Percentiles rank a stretch among this genome's conserved stretches.
These are phyloP conservation scores for Coccomyxa sp. DNA, from an alignment of 139 green algal species.

Conservation along the genomic window DNA sequence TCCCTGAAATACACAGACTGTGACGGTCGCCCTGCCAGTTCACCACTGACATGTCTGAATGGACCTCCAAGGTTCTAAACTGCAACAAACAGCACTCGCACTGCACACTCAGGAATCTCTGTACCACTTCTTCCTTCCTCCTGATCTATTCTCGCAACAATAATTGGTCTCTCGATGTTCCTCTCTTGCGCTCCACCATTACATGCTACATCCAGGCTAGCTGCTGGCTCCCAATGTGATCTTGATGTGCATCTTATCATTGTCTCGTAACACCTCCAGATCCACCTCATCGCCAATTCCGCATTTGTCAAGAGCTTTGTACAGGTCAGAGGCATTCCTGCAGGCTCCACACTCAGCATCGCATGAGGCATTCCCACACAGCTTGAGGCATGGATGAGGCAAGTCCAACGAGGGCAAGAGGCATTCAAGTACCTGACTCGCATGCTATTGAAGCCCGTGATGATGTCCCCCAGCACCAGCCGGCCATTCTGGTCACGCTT, in stretches of 20 bases:
- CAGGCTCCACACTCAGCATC: background rate
- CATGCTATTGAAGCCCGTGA: conserved; percentile 60
- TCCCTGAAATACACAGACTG: no score
- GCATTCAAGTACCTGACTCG: conserved; percentile 20
- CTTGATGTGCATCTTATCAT: conserved; percentile 26
- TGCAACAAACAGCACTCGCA: no score
- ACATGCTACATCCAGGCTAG: background rate
- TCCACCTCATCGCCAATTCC: conserved; percentile 51
- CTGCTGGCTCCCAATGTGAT: conserved; percentile 38
- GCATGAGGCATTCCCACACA: background rate
- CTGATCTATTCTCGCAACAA: no score
- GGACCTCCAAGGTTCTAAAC: no score
- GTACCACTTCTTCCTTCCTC: no score
- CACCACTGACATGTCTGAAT: no score
- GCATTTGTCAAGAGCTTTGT: conserved; percentile 67
- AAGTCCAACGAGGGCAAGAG: conserved; percentile 5
- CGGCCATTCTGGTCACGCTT: conserved; percentile 61
- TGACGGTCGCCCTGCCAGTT: no score
- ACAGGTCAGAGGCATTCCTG: conserved; percentile 65
- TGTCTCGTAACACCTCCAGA: conserved; percentile 45
- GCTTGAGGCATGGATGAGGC: background rate
- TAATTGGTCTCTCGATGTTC: no score
- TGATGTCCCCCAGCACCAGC: conserved; percentile 82
- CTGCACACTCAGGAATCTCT: no score
- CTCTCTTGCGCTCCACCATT: no score